Conservation (phyloP, 2,329 filamentous ascomycete genomes). For the Amauroascus verrucosus region DNA sequence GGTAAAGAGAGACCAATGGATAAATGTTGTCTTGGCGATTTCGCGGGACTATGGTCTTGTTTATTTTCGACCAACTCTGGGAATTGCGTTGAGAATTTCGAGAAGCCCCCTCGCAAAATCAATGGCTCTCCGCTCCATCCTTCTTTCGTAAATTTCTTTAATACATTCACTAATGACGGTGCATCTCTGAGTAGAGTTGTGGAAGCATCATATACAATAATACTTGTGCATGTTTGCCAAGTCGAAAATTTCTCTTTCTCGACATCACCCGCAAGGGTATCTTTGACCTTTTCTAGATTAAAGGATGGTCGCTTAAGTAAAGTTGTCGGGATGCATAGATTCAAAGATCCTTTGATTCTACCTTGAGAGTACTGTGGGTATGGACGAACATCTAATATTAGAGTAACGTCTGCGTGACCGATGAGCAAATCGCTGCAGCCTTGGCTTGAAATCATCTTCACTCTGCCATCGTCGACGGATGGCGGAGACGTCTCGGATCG, state of each 20-base stretch:
- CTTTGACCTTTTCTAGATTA: constrained; percentile 74
- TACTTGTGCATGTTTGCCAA: constrained; percentile 64
- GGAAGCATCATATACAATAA: constrained; percentile 77
- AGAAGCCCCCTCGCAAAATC: constrained; percentile 74
- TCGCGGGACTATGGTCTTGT: constrained; percentile 6
- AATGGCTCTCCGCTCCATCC: constrained; percentile 64
- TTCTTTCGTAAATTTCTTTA: constrained; percentile 85
- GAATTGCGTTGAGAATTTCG: constrained; percentile 57
- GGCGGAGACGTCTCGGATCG: constrained; percentile 47
- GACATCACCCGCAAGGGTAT: constrained; percentile 66
- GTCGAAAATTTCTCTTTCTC: constrained; percentile 63
- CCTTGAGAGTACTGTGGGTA: constrained; percentile 69
- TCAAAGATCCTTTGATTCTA: constrained; percentile 70
- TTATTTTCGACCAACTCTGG: constrained; percentile 51
- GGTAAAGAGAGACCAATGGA: constrained; percentile 42
- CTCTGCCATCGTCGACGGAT: constrained; percentile 37
- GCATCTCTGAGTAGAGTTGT: constrained; percentile 74
- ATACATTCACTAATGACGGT: constrained; percentile 66
- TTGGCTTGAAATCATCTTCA: constrained; percentile 45
- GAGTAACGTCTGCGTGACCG: constrained; percentile 42
- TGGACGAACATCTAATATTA: constrained; percentile 78
- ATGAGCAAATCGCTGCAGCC: constrained; percentile 50
- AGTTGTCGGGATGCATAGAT: constrained; percentile 90
- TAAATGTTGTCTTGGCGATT: constrained; percentile 36
- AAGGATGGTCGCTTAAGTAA: constrained; percentile 84